Evolutionary conservation across 2,329 filamentous ascomycete genomes (phyloP).

Genomic region (Ophiobolus disseminans): DNA sequence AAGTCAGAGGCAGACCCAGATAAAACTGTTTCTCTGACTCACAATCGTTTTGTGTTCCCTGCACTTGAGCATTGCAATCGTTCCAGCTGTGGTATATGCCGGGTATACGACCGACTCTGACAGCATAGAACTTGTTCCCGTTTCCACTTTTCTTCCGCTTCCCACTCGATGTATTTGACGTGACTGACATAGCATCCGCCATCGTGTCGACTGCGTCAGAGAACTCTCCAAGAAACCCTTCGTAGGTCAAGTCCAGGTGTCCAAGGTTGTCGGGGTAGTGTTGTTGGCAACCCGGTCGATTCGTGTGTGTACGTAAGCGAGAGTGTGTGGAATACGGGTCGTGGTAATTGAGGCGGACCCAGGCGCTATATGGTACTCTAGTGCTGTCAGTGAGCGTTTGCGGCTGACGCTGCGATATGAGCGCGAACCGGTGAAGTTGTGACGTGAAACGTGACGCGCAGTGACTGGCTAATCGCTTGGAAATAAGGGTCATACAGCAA

Average conservation of each 20-base stretch:
- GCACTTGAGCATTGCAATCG: conserved; percentile 68
- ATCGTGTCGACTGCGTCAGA: conserved; percentile 15
- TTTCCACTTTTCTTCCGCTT: conserved; percentile 67
- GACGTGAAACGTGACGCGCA: too few species aligned
- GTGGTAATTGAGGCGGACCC: too few species aligned
- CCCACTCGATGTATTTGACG: conserved; percentile 44
- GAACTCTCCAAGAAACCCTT: background rate
- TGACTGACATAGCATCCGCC: conserved; percentile 27
- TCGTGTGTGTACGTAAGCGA: too few species aligned
- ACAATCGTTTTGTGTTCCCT: too few species aligned
- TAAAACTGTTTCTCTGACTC: too few species aligned
- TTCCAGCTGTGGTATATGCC: conserved; percentile 70
- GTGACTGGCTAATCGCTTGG: too few species aligned
- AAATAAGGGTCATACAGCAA: too few species aligned
- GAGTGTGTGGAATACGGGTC: too few species aligned
- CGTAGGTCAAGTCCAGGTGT: background rate
- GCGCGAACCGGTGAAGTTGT: too few species aligned
- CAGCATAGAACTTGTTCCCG: conserved; percentile 68
- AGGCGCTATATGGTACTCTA: too few species aligned
- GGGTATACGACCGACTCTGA: conserved; percentile 65
- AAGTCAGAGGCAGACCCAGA: conserved; percentile 33
- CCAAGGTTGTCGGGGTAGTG: too few species aligned
- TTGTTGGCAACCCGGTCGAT: too few species aligned
- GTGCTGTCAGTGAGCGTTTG: background rate
- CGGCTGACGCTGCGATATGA: background rate